These are phyloP conservation scores for Taphrina flavorubra DNA, from an alignment of 1,139 yeast genomes.

Conservation along the genomic window DNA sequence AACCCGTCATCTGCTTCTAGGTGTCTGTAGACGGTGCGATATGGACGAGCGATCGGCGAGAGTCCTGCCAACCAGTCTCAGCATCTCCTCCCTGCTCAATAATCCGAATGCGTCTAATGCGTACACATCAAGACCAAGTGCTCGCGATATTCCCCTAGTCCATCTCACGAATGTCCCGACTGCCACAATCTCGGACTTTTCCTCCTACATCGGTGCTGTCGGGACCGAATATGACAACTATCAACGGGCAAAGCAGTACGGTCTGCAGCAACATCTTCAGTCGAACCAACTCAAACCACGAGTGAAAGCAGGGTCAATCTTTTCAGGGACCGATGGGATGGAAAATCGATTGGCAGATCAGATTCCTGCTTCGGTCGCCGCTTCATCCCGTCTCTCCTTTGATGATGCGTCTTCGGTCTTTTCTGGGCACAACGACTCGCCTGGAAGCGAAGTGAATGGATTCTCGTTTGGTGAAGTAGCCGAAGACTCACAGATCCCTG, in stretches of 20 bases:
- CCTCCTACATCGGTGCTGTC: conserved; percentile 57
- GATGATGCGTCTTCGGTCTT: conserved; percentile 24
- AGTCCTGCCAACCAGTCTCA: conserved; percentile 34
- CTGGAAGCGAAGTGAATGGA: conserved; percentile 44
- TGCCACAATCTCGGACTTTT: conserved; percentile 59
- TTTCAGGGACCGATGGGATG: conserved; percentile 23
- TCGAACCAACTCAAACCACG: conserved; percentile 16
- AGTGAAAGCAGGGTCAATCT: conserved; percentile 28
- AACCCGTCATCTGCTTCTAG: not conserved
- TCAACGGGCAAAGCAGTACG: conserved; percentile 27
- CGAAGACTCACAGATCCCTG: conserved; percentile 62
- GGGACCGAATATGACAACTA: conserved; percentile 60
- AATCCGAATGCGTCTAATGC: conserved; percentile 26
- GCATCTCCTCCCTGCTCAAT: conserved; percentile 34
- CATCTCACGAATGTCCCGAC: conserved; percentile 65
- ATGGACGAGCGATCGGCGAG: conserved; percentile 12
- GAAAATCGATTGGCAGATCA: conserved; percentile 27
- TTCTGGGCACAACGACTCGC: conserved; percentile 24
- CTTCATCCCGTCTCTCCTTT: conserved; percentile 40
- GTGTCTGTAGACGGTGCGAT: not conserved
- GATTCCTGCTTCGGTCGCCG: conserved; percentile 27
- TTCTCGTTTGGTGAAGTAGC: conserved; percentile 40
- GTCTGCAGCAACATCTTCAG: conserved; percentile 34
- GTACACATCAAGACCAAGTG: conserved; percentile 60
- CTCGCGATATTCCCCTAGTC: conserved; percentile 83